Percentiles rank a stretch among this genome's conserved stretches.
Conservation (phyloP, 768 basidiomycete genomes). For the Paxillus involutus region DNA sequence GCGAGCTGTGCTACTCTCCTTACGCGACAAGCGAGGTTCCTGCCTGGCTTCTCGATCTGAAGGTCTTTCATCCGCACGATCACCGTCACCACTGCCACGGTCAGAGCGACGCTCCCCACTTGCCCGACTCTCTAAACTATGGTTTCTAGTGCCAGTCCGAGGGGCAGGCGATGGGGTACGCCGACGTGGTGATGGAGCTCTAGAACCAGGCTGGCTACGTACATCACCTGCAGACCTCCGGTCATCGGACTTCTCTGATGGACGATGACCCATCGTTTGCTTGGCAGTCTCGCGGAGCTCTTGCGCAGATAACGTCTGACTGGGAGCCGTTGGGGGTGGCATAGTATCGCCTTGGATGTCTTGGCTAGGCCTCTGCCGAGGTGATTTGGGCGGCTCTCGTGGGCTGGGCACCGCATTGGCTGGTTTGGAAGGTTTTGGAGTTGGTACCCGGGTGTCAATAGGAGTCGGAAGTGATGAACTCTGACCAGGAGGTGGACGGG, state of each 20-base stretch:
- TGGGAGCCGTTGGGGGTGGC: slow-evolving; percentile 78
- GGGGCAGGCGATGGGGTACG: slow-evolving; percentile 68
- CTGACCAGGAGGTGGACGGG: slow-evolving; percentile 17
- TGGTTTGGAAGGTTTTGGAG: slow-evolving; percentile 16
- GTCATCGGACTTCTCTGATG: slow-evolving; percentile 41
- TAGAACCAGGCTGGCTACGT: slow-evolving; percentile 51
- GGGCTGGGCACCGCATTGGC: slow-evolving; percentile 17
- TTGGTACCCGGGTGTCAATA: slow-evolving; percentile 16
- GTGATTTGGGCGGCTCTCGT: slow-evolving; percentile 38
- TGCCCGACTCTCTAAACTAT: slow-evolving; percentile 69
- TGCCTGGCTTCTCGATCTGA: slow-evolving; percentile 49
- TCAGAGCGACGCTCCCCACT: slow-evolving; percentile 68
- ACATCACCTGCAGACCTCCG: slow-evolving; percentile 35
- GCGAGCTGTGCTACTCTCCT: slow-evolving; percentile 50
- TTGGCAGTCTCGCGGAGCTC: slow-evolving; percentile 81
- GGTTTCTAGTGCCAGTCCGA: slow-evolving; percentile 66
- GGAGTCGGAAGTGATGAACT: slow-evolving; percentile 11
- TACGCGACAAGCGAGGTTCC: slow-evolving; percentile 43
- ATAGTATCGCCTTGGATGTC: slow-evolving; percentile 45
- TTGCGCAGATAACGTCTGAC: slow-evolving; percentile 76
- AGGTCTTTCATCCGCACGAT: slow-evolving; percentile 51
- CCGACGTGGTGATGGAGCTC: slow-evolving; percentile 54
- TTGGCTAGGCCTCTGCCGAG: slow-evolving; percentile 43
- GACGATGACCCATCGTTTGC: slow-evolving; percentile 50
- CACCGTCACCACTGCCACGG: slow-evolving; percentile 44